A percentile compares a stretch with the other conserved stretches of the same genome.
These are phyloP conservation scores for Suillus subalutaceus DNA, from an alignment of 768 basidiomycete species.

Conservation along the genomic window DNA sequence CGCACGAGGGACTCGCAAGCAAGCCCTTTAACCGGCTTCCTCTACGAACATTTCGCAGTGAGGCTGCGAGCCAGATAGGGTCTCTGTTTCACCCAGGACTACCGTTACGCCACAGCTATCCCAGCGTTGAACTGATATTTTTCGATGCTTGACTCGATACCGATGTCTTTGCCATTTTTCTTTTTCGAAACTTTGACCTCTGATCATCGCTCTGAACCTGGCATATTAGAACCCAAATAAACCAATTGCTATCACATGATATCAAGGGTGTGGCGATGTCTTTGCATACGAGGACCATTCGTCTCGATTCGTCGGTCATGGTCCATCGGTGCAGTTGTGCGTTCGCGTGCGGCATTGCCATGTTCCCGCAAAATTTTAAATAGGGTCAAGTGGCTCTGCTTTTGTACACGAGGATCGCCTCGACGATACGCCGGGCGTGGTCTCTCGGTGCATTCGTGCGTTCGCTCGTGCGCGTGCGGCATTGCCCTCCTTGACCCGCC, in stretches of 20 bases:
- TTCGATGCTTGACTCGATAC: not conserved
- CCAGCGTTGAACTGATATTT: not conserved
- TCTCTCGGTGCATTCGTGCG: slow-evolving; percentile 9
- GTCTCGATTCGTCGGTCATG: not conserved
- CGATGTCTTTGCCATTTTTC: not conserved
- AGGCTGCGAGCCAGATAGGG: slow-evolving; percentile 1
- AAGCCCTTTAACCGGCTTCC: slow-evolving; percentile 1
- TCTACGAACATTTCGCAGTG: slow-evolving; percentile 8
- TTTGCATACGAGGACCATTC: not conserved
- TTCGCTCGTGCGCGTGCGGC: not conserved
- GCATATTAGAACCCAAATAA: not conserved
- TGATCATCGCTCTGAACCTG: not conserved
- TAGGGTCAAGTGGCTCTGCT: not conserved
- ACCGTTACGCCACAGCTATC: not conserved
- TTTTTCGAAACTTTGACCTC: too few relatives aligned
- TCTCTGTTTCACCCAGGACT: not conserved
- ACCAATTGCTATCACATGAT: slow-evolving; percentile 2
- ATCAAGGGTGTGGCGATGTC: not conserved
- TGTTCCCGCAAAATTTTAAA: not conserved
- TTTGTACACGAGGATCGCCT: not conserved
- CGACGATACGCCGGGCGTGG: not conserved
- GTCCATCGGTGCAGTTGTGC: not conserved
- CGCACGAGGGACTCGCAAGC: not conserved
- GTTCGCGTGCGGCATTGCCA: not conserved
- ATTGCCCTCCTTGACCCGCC: not conserved